Percentiles rank a stretch among this genome's conserved stretches.
These are phyloP conservation scores for Rostrohypoxylon terebratum DNA, from an alignment of 495 filamentous ascomycete genomes.

Conservation along the genomic window DNA sequence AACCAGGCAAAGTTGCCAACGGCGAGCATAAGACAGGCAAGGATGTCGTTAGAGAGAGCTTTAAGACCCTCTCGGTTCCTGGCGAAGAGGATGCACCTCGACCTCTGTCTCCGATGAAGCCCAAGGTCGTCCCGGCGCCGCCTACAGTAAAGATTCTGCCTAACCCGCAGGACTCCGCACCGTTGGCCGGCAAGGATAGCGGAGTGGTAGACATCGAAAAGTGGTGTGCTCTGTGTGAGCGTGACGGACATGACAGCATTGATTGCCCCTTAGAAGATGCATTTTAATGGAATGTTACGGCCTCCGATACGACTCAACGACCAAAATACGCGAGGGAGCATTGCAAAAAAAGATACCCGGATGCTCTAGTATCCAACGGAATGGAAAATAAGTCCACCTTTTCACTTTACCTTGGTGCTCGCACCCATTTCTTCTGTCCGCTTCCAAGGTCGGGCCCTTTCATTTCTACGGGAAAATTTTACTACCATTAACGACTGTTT, in stretches of 20 bases:
- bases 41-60: slow-evolving; percentile 60
- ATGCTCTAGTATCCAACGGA: slow-evolving; percentile 8
- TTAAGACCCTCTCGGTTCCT: slow-evolving; percentile 57
- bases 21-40: slow-evolving; percentile 52
- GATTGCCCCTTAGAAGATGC: slow-evolving; percentile 94
- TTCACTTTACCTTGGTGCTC: slow-evolving; percentile 14
- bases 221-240: slow-evolving; percentile 98
- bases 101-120: slow-evolving; percentile 63
- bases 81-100: slow-evolving; percentile 60
- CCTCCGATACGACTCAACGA: slow-evolving; percentile 19
- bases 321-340: slow-evolving; percentile 3
- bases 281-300: slow-evolving; percentile 54
- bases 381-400: background rate
- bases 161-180: slow-evolving; percentile 74
- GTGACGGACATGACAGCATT: slow-evolving; percentile 94
- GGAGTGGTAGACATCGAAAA: slow-evolving; percentile 82
- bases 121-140: slow-evolving; percentile 43
- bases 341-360: background rate
- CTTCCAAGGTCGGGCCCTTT: slow-evolving; percentile 10
- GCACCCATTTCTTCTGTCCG: slow-evolving; percentile 11
- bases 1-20: slow-evolving; percentile 46
- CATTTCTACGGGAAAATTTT: slow-evolving; percentile 33
- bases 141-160: slow-evolving; percentile 58
- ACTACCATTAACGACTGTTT: slow-evolving; percentile 43
- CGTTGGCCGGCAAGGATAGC: slow-evolving; percentile 83